A percentile compares a stretch with the other conserved stretches of the same genome.
Conservation (phyloP, 768 basidiomycete genomes). For the Amyloporia xantha region DNA sequence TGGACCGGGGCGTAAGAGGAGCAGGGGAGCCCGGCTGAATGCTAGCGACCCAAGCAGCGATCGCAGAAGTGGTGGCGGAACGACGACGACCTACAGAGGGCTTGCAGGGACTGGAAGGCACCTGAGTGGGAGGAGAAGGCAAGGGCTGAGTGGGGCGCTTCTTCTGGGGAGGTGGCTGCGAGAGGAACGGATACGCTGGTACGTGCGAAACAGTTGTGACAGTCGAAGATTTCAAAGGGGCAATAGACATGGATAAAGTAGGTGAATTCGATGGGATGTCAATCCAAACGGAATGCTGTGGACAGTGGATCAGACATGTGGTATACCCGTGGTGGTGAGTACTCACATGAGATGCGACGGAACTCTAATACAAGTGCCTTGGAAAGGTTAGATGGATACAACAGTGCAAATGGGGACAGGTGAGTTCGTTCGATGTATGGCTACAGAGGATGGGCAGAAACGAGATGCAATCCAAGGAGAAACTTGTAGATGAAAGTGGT, state of each 20-base stretch:
- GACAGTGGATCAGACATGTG: not conserved
- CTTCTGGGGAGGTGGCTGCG: constrained; percentile 25
- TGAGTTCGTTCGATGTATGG: constrained; percentile 8
- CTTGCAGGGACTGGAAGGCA: constrained; percentile 8
- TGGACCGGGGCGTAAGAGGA: constrained; percentile 28
- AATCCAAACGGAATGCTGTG: no score
- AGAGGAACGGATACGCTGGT: constrained; percentile 23
- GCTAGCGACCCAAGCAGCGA: constrained; percentile 54
- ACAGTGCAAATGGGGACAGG: constrained; percentile 4
- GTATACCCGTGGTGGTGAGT: no score
- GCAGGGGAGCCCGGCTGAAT: constrained; percentile 68
- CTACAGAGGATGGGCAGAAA: constrained; percentile 13
- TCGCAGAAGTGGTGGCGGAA: constrained; percentile 42
- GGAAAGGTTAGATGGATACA: not conserved
- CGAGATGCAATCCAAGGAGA: constrained; percentile 2
- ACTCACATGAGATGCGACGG: constrained; percentile 1
- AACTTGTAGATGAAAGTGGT: constrained; percentile 5
- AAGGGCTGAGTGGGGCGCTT: constrained; percentile 22
- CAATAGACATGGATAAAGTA: constrained; percentile 18
- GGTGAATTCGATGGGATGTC: constrained; percentile 1
- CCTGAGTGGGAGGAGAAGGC: constrained; percentile 18
- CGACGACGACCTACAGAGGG: constrained; percentile 21
- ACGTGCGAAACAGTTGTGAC: constrained; percentile 7
- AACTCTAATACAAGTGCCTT: constrained; percentile 9
- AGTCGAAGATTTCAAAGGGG: not conserved